These are phyloP conservation scores for Micractinium sp. DNA, from an alignment of 139 green algal genomes.

Conservation along the genomic window DNA sequence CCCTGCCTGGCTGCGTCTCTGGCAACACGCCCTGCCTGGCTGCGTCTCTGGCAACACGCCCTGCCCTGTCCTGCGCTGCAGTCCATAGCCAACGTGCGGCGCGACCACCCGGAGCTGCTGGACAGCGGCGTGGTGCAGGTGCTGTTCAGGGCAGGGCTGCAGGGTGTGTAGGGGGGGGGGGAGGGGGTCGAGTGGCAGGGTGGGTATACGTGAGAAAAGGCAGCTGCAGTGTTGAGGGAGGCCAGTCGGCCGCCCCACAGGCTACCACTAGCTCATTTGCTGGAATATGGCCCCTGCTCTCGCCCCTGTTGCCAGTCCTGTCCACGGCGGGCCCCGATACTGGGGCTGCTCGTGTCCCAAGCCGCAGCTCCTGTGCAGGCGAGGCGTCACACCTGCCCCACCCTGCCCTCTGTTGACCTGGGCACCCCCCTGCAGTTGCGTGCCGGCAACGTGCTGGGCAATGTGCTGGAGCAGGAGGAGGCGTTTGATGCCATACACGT, in stretches of 20 bases:
- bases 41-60: not conserved
- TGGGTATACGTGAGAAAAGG: too few relatives aligned
- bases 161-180: too few relatives aligned
- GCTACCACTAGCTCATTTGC: not conserved
- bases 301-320: too few relatives aligned
- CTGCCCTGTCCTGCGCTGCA: not conserved
- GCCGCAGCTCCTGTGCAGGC: too few relatives aligned
- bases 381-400: not conserved
- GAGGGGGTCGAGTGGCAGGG: not conserved
- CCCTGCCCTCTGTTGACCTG: not conserved
- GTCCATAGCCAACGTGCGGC: constrained; percentile 29
- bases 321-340: too few relatives aligned
- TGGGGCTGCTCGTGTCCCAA: too few relatives aligned
- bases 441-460: constrained; percentile 31
- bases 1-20: not conserved
- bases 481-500: constrained; percentile 96
- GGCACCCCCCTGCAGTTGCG: not conserved
- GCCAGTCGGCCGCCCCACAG: too few relatives aligned
- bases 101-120: constrained; percentile 22
- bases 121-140: constrained; percentile 32
- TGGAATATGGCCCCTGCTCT: too few relatives aligned
- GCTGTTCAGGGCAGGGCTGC: not conserved
- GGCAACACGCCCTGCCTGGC: not conserved
- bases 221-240: too few relatives aligned
- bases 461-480: constrained; percentile 51